Base-by-base conservation (phyloP, 305 asterid genomes). In the Ilex paraguariensis region DNA sequence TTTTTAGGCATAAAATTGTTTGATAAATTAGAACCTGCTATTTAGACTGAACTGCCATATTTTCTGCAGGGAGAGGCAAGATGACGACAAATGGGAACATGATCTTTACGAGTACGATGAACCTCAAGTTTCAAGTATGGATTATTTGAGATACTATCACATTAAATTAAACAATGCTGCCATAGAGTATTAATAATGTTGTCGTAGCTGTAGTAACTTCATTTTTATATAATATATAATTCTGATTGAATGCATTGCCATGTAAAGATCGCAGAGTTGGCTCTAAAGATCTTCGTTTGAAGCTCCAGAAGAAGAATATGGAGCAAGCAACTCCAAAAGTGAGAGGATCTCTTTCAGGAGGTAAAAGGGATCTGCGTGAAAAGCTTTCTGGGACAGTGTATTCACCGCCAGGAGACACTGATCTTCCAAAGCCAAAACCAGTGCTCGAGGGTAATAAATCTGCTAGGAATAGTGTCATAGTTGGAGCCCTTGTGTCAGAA, bases 81-180 rank as follows among this genome's bases (percentile, higher is more conserved):
- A 87, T 66, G 93, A 82, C 79, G 97, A 81, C 76, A 93, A 93
- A 80, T 93, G 98, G 98, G 87, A 82, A 69, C 97, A 90, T 72
- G 98, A 87, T 77, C 95, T 93, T 70, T 92, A 75, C 15, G 84
- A 85, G 59, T 73, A 65, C 64, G 64, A 62, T 13, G 78, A 49
- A 62, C 69, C 79, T 63, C 91, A 69, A 54, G 67, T 65, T 68
- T 79, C 82, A 73, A 82, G 98, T 87, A 84, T 57, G 77, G 56
- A 52, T 52, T 2, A 5, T 16, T 17, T 52, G 28, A 52, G 14
- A 52, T 52, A 52, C 6, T 36, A n/a, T 14, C n/a, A 3, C 5
- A 5, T 14, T 52, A 14, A 14, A 8, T 52, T 7, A 52, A 17
- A 52, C 11, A 52, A 5, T 14, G 3, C 15, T 52, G 10, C 56